phyloP scores from a whole-genome alignment of 305 asterid genomes.

The Lippia alba region DNA sequence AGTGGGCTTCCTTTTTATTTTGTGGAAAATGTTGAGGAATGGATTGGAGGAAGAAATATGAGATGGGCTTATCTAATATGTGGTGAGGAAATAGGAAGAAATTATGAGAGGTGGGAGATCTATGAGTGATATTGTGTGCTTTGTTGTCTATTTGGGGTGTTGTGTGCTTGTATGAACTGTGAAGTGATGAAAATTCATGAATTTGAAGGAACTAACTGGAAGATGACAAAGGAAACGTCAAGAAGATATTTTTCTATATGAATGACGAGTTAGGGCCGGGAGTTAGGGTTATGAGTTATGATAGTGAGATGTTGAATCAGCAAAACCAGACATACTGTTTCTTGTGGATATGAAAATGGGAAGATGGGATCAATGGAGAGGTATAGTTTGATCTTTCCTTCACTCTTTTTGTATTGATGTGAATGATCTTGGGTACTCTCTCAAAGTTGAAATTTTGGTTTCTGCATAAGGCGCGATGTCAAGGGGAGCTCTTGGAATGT shows the following conservation, averaged over 20 bases:
- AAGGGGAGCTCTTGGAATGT: too few species aligned
- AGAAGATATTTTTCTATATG: conserved; percentile 30
- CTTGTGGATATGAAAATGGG: too few species aligned
- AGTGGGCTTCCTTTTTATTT: background rate
- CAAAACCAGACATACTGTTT: background rate
- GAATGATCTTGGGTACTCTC: conserved; percentile 44
- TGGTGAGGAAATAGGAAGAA: conserved; percentile 28
- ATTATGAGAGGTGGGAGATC: conserved; percentile 4
- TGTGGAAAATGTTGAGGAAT: background rate
- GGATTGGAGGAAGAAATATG: background rate
- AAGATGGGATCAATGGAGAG: conserved; percentile 9
- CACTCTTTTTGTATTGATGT: conserved; percentile 26
- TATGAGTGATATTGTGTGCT: conserved; percentile 12
- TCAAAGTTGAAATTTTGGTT: too few species aligned
- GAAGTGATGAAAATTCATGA: conserved; percentile 44
- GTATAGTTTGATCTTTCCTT: conserved; percentile 11
- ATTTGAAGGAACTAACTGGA: conserved; percentile 5
- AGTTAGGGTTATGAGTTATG: background rate
- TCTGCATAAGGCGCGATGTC: too few species aligned
- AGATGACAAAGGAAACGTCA: conserved; percentile 29
- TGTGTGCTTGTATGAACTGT: too few species aligned
- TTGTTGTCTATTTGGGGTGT: background rate
- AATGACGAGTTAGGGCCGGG: too few species aligned
- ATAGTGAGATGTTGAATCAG: conserved; percentile 12
- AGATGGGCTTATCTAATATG: too few species aligned